These are phyloP conservation scores for Kandelia obovata DNA, from an alignment of 345 rosid species.

Conservation along the genomic window DNA sequence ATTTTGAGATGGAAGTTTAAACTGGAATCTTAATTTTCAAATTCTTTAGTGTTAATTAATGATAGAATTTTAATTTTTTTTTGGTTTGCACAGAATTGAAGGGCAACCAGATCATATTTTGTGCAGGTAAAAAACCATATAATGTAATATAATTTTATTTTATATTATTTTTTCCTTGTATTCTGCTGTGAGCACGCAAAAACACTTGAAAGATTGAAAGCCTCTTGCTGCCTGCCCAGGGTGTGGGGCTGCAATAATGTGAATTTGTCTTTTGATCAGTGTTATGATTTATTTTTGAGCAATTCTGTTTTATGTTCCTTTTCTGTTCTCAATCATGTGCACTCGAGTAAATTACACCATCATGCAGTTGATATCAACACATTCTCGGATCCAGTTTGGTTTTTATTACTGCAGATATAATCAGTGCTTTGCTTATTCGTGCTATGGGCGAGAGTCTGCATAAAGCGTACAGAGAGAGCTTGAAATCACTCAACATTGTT, in stretches of 20 bases:
- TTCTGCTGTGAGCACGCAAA: too few species aligned
- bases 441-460: slow-evolving; percentile 62
- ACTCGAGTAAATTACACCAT: slow-evolving; percentile 2
- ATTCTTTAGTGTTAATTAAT: neutral
- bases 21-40: neutral
- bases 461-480: slow-evolving; percentile 44
- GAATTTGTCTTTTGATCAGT: neutral
- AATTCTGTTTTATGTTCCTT: neutral
- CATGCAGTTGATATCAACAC: slow-evolving; percentile 27
- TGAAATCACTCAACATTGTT: slow-evolving; percentile 44
- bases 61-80: neutral
- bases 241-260: too few species aligned
- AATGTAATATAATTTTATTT: neutral
- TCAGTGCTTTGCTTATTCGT: slow-evolving; percentile 75
- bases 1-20: too few species aligned
- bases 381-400: slow-evolving; percentile 76
- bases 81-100: slow-evolving; percentile 51
- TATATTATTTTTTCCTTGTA: neutral
- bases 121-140: slow-evolving; percentile 53
- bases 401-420: slow-evolving; percentile 74
- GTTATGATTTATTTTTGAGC: neutral
- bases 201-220: too few species aligned
- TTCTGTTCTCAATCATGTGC: neutral
- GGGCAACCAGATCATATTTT: slow-evolving; percentile 69
- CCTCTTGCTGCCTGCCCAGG: too few species aligned